These are phyloP conservation scores for Trypanosoma lewisi DNA, from an alignment of 208 protist genomes.

Conservation along the genomic window DNA sequence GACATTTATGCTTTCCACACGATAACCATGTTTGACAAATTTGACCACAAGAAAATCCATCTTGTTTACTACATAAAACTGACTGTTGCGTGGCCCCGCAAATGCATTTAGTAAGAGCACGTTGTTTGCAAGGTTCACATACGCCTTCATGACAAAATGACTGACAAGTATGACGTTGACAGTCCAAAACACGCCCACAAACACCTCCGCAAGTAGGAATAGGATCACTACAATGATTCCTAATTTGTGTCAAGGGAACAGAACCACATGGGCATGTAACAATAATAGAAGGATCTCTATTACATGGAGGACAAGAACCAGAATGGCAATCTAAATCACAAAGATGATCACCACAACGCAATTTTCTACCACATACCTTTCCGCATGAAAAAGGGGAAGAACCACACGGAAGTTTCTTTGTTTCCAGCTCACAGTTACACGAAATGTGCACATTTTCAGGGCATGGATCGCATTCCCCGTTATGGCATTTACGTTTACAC, in stretches of 20 bases:
- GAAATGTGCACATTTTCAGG: conserved; percentile 13
- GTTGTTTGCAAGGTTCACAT: conserved; percentile 47
- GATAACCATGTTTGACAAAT: conserved; percentile 65
- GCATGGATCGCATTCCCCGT: conserved; percentile 44
- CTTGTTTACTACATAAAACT: conserved; percentile 43
- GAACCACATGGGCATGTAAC: conserved; percentile 61
- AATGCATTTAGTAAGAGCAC: conserved; percentile 38
- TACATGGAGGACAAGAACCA: conserved; percentile 58
- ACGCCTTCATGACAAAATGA: conserved; percentile 44
- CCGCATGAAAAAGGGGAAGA: conserved; percentile 43
- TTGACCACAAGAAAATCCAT: conserved; percentile 46
- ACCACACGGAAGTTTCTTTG: conserved; percentile 35
- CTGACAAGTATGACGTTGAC: conserved; percentile 57
- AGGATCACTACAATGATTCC: conserved; percentile 48
- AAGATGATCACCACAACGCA: conserved; percentile 51
- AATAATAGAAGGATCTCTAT: conserved; percentile 44
- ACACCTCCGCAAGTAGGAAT: conserved; percentile 57
- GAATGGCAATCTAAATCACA: conserved; percentile 61
- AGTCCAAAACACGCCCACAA: conserved; percentile 60
- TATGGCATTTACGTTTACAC: conserved; percentile 53
- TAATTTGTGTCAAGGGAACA: conserved; percentile 19
- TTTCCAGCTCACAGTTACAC: conserved; percentile 46
- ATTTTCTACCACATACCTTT: conserved; percentile 44
- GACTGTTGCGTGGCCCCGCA: conserved; percentile 52
- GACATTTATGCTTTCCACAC: conserved; percentile 74